These are phyloP conservation scores for Tanacetum coccineum DNA, from an alignment of 129 eudicot species.

Conservation along the genomic window DNA sequence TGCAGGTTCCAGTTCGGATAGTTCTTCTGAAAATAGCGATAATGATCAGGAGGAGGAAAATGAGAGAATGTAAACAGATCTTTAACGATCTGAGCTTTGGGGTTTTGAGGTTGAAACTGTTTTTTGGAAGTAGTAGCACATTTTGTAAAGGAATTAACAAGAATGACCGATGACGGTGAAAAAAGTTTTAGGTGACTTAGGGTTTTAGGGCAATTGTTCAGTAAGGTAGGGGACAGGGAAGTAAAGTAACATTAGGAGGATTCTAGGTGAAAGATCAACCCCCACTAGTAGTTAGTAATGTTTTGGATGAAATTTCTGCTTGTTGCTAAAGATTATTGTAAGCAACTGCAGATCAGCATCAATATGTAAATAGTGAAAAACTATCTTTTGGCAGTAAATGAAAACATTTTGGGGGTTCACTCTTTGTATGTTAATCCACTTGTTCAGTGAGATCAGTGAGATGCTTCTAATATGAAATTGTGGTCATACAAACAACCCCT, in stretches of 20 bases:
- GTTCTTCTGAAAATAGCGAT: conserved; percentile 18
- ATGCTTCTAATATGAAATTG: neutral
- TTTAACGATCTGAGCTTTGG: neutral
- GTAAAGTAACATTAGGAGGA: too few species aligned
- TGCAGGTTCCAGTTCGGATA: conserved; percentile 23
- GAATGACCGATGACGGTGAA: conserved; percentile 1
- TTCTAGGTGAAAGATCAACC: neutral
- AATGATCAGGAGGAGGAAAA: conserved; percentile 16
- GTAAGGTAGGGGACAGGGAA: neutral
- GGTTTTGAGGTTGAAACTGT: neutral
- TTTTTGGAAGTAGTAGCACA: conserved; percentile 2
- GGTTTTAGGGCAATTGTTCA: conserved; percentile 7
- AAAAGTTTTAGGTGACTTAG: conserved; percentile 10
- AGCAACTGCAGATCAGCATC: neutral
- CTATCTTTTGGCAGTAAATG: conserved; percentile 3
- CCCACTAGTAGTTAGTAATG: neutral
- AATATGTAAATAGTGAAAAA: conserved; percentile 8
- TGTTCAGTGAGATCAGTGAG: neutral
- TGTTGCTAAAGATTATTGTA: neutral
- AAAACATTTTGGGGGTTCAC: neutral
- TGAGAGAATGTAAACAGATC: neutral
- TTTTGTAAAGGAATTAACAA: conserved; percentile 24
- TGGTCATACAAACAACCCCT: neutral
- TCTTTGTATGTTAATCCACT: neutral
- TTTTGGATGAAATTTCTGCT: neutral